These are phyloP conservation scores for Kentomonas sorsogonicus DNA, from an alignment of 208 protist genomes.

Conservation along the genomic window DNA sequence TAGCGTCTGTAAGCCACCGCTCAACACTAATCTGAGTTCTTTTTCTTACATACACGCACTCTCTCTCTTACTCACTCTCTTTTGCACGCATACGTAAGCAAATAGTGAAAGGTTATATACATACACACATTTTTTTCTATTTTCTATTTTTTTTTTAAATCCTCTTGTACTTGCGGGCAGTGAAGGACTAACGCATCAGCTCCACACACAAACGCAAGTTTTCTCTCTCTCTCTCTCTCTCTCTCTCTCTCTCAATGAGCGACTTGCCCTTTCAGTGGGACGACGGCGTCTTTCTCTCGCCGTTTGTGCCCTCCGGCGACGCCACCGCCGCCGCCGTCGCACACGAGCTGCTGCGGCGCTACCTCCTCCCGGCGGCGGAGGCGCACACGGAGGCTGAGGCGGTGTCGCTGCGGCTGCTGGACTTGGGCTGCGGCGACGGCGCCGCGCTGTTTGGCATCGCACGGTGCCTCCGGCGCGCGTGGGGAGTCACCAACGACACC, in stretches of 20 bases:
- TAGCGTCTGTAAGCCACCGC: no score
- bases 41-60: no score
- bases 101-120: no score
- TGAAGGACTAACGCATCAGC: neutral
- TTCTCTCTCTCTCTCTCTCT: neutral
- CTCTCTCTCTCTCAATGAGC: neutral
- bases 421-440: conserved; percentile 73
- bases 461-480: conserved; percentile 18
- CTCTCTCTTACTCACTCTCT: conserved; percentile 1
- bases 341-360: conserved; percentile 22
- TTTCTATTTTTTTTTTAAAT: no score
- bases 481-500: no score
- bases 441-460: conserved; percentile 29
- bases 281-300: conserved; percentile 67
- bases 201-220: neutral
- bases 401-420: conserved; percentile 31
- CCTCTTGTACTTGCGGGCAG: neutral
- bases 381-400: neutral
- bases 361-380: conserved; percentile 5
- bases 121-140: no score
- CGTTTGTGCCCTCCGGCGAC: conserved; percentile 46
- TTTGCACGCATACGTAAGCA: no score
- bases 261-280: conserved; percentile 81
- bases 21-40: no score
- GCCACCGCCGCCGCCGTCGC: conserved; percentile 29